These are phyloP conservation scores for Funneliformis geosporum DNA, from an alignment of 192 early-diverging fungal species.

Conservation along the genomic window DNA sequence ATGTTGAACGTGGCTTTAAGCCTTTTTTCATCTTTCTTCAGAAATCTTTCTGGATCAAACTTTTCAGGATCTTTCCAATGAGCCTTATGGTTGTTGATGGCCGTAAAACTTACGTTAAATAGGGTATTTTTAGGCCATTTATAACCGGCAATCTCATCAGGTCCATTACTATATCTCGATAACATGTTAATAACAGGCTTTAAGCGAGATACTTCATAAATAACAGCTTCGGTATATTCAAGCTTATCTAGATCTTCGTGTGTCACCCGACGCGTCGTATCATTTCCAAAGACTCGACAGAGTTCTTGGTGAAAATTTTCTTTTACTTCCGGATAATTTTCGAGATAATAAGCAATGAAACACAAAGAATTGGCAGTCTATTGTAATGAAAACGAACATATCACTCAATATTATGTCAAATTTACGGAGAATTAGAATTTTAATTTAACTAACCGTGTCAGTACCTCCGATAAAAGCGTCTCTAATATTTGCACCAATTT, in stretches of 20 bases:
- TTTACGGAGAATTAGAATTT: neutral
- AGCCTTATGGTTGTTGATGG: neutral
- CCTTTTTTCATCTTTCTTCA: neutral
- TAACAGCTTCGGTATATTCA: conserved; percentile 22
- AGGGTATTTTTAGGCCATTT: neutral
- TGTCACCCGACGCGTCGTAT: neutral
- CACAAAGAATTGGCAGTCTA: conserved; percentile 23
- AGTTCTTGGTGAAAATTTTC: neutral
- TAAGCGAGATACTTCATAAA: conserved; percentile 9
- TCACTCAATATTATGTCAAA: neutral
- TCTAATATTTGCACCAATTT: conserved; percentile 1
- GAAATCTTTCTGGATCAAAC: conserved; percentile 7
- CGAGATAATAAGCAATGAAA: neutral
- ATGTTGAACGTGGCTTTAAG: neutral
- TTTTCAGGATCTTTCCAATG: conserved; percentile 10
- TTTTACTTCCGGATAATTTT: conserved; percentile 1
- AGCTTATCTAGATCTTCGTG: conserved; percentile 3
- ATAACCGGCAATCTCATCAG: conserved; percentile 7
- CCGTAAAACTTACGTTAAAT: neutral
- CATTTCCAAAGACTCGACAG: neutral
- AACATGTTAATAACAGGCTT: neutral
- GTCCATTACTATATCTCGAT: neutral
- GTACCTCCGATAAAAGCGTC: conserved; percentile 4
- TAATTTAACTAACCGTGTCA: conserved; percentile 26
- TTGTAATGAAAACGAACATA: neutral